Evolutionary conservation across 2,329 filamentous ascomycete species (phyloP).

Genomic region (Trichoderma arundinaceum): DNA sequence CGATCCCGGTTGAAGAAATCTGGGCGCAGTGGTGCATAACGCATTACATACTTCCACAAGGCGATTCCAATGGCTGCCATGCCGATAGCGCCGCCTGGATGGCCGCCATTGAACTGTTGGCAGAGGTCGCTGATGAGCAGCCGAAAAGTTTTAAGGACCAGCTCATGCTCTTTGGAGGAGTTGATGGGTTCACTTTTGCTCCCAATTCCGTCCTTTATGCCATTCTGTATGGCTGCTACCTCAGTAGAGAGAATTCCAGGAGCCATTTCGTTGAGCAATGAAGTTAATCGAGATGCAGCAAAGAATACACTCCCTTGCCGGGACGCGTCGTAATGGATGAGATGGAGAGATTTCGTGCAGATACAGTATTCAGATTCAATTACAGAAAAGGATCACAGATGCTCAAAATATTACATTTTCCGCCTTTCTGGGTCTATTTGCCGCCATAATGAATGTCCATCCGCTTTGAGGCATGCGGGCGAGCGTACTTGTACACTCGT

Average conservation of each 20-base stretch:
- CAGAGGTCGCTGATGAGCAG: slow-evolving; percentile 26
- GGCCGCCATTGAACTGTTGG: slow-evolving; percentile 38
- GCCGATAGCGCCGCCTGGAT: slow-evolving; percentile 56
- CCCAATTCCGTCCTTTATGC: background rate
- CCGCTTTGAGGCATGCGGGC: background rate
- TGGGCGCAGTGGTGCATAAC: slow-evolving; percentile 60
- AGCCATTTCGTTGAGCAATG: slow-evolving; percentile 2
- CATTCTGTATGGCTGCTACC: no score
- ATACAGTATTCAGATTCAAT: background rate
- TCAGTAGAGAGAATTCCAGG: slow-evolving; percentile 1
- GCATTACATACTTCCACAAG: slow-evolving; percentile 66
- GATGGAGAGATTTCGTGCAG: background rate
- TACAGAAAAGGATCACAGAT: no score
- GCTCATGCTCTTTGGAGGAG: background rate
- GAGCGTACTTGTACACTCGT: background rate
- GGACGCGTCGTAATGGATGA: no score
- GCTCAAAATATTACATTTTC: background rate
- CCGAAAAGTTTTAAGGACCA: slow-evolving; percentile 15
- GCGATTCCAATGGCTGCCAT: slow-evolving; percentile 67
- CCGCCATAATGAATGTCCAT: background rate
- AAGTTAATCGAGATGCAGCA: no score
- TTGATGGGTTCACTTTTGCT: background rate
- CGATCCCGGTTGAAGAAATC: slow-evolving; percentile 66
- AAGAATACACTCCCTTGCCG: background rate
- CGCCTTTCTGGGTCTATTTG: background rate